A percentile compares a stretch with the other conserved stretches of the same genome.
Conservation (phyloP, 345 rosid species). For the Dipteronia dyeriana region DNA sequence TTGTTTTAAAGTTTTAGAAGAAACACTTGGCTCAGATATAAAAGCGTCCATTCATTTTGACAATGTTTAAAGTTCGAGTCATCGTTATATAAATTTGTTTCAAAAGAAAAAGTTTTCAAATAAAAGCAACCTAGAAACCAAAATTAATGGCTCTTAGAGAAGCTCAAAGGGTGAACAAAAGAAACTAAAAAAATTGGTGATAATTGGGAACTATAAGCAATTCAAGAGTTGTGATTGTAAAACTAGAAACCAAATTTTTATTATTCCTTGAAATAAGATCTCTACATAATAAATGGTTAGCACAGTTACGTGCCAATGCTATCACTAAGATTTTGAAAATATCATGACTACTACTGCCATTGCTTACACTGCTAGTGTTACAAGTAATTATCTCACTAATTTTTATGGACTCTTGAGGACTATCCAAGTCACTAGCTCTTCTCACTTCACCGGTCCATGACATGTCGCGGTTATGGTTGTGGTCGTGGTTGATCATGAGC, state of each 20-base stretch:
- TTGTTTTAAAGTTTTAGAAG: too few species aligned
- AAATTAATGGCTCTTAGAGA: background rate
- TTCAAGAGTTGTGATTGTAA: background rate
- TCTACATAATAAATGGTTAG: background rate
- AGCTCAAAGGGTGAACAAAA: too few species aligned
- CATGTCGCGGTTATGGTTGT: background rate
- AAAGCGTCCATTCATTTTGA: too few species aligned
- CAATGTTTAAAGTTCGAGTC: too few species aligned
- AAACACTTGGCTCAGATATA: too few species aligned
- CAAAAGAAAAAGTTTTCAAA: too few species aligned
- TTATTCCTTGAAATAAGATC: background rate
- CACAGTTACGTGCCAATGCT: constrained; percentile 12
- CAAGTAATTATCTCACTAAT: too few species aligned
- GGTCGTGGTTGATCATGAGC: background rate
- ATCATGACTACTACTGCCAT: too few species aligned
- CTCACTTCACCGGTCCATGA: background rate
- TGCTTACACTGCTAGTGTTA: too few species aligned
- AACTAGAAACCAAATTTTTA: constrained; percentile 6
- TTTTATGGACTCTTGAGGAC: too few species aligned
- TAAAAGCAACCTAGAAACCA: background rate
- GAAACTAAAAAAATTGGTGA: too few species aligned
- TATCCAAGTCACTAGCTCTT: background rate
- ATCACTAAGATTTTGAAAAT: background rate
- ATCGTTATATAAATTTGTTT: too few species aligned
- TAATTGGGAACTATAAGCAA: background rate